These are phyloP conservation scores for Ceriops tagal DNA, from an alignment of 345 rosid genomes.

Conservation along the genomic window DNA sequence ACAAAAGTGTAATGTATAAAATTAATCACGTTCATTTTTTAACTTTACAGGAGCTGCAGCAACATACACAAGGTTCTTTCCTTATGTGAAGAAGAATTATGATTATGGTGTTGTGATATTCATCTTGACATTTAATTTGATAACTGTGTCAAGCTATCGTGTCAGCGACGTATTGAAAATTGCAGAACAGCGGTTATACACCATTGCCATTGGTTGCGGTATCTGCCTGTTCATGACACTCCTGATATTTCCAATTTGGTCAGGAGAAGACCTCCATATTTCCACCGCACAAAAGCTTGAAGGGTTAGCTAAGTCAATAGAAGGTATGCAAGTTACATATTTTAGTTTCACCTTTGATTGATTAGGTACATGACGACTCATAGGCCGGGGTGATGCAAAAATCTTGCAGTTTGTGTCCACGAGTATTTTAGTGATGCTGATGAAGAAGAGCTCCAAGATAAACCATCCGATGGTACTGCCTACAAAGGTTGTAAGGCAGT, in stretches of 20 bases:
- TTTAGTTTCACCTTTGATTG: neutral
- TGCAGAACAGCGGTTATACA: constrained; percentile 62
- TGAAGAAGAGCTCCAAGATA: constrained; percentile 19
- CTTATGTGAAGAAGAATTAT: constrained; percentile 75
- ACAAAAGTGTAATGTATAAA: neutral
- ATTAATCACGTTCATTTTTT: neutral
- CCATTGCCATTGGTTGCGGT: constrained; percentile 71
- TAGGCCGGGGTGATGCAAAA: neutral
- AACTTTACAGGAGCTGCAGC: constrained; percentile 54
- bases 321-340: constrained; percentile 39
- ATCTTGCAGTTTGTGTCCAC: constrained; percentile 58
- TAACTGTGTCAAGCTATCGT: constrained; percentile 78
- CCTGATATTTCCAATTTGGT: constrained; percentile 75
- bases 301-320: constrained; percentile 66
- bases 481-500: constrained; percentile 69
- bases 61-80: constrained; percentile 75
- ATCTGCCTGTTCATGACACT: constrained; percentile 75
- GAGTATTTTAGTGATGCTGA: constrained; percentile 54
- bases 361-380: neutral
- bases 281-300: constrained; percentile 64
- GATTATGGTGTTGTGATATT: constrained; percentile 89
- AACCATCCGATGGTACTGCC: constrained; percentile 51
- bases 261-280: constrained; percentile 80
- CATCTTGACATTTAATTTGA: constrained; percentile 73
- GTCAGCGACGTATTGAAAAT: constrained; percentile 52